Evolutionary conservation across 1,284 basidiomycete species (phyloP), one percentile per base, ranked within the genome.

Genomic region (Papiliotrema nemorosa): DNA sequence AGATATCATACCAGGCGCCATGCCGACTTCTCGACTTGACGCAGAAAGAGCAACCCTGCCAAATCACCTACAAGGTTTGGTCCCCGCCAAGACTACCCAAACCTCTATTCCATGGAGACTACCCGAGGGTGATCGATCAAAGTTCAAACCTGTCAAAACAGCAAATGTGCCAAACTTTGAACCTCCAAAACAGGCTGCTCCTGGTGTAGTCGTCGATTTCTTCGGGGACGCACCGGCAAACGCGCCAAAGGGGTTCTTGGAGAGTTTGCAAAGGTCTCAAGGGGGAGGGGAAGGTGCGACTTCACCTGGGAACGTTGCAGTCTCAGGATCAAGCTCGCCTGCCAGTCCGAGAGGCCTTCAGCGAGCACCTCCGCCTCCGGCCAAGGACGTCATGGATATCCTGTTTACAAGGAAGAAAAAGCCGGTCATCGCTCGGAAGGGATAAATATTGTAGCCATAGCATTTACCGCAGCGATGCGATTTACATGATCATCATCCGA

Each of bases 151-250:
- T 3, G 51, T 59, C 27, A 44, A 49, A 31, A 47, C 37, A 31
- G 52, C 58, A 7, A 24, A 43, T n/a, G 45, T 57, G 5, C 37
- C 46, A 6, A 59, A 57, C 43, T 59, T 59, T 31, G 47, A 45
- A 7, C 47, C 55, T 1, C 52, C 46, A 18, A 52, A 43, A 26
- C 24, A 36, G 9, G 35, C 37, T 13, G 43, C 33, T 22, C 47
- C 44, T 27, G 21, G 25, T 12, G 45, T 39, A 13, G 18, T 44
- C 2, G 13, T 59, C 18, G 52, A 54, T 39, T 59, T 59, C 36
- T 59, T 59, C 41, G 27, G 22, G 1, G 35, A 50, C 29, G 21
- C 10, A 4, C 46, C 35, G 21, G 29, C 29, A 12, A 13, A n/a
- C 5, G 39, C 20, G 9, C 39, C 39, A 5, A 40, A 26, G 20